phyloP scores from a whole-genome alignment of 1,139 yeast species.

The Casaregolazyma lundiana region DNA sequence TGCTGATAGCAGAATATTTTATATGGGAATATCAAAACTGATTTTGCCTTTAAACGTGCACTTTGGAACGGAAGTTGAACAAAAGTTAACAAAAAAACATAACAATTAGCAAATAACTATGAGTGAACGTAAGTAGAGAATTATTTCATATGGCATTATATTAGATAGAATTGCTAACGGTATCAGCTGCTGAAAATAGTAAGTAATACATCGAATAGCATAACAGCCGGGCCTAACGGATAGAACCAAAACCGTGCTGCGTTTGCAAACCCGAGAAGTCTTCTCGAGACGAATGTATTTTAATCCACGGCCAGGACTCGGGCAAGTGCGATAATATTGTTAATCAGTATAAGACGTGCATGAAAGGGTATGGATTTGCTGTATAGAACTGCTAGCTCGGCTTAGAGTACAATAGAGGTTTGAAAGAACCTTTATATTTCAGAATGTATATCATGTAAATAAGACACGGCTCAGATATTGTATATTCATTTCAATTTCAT shows the following conservation, averaged over 20 bases:
- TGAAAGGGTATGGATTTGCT: constrained; percentile 86
- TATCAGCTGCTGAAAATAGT: constrained; percentile 3
- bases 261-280: constrained; percentile 88
- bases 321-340: constrained; percentile 77
- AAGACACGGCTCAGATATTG: too few species aligned
- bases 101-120: background rate
- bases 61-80: too few species aligned
- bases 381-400: constrained; percentile 26
- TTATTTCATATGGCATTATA: background rate
- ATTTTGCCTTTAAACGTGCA: too few species aligned
- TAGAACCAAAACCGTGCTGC: constrained; percentile 89
- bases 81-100: background rate
- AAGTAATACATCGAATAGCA: constrained; percentile 1
- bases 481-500: too few species aligned
- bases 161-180: background rate
- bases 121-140: constrained; percentile 5
- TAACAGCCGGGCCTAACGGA: background rate
- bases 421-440: too few species aligned
- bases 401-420: too few species aligned
- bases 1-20: too few species aligned
- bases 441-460: background rate
- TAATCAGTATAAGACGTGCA: constrained; percentile 70
- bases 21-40: too few species aligned
- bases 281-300: constrained; percentile 78
- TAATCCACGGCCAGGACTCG: constrained; percentile 76